Conservation (phyloP, 176 grass and related monocot genomes). For the Elaeis guineensis region DNA sequence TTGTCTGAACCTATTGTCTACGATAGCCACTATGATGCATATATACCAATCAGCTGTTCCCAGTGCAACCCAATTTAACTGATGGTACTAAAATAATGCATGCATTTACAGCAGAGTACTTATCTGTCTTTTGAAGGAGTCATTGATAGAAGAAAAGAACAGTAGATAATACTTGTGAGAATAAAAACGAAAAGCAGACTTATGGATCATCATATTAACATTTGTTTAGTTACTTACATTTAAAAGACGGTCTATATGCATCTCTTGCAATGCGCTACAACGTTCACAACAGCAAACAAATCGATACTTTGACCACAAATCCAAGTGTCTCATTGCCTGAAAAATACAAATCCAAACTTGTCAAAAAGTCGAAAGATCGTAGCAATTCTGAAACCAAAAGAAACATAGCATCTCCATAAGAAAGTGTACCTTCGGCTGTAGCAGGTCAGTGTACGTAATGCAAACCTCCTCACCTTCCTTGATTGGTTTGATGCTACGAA, state of each 20-base stretch:
- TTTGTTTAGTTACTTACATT: constrained; percentile 52
- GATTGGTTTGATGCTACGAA: constrained; percentile 70
- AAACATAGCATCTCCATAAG: not conserved
- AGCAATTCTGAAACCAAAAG: not conserved
- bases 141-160: not conserved
- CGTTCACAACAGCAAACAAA: constrained; percentile 69
- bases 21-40: too few relatives aligned
- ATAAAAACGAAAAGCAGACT: too few relatives aligned
- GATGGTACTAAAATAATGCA: too few relatives aligned
- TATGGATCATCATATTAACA: not conserved
- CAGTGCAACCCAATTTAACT: too few relatives aligned
- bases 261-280: constrained; percentile 45
- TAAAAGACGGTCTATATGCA: constrained; percentile 59
- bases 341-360: not conserved
- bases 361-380: not conserved
- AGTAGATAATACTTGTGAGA: constrained; percentile 6
- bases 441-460: constrained; percentile 74
- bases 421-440: constrained; percentile 59
- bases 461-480: constrained; percentile 64
- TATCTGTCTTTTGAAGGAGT: too few relatives aligned
- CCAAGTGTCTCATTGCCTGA: constrained; percentile 48
- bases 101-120: too few relatives aligned
- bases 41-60: too few relatives aligned
- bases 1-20: too few relatives aligned
- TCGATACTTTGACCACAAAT: constrained; percentile 77